Percentiles rank a stretch among this genome's conserved stretches.
phyloP scores from a whole-genome alignment of 2,329 filamentous ascomycete species.

The Microcera coccophila region DNA sequence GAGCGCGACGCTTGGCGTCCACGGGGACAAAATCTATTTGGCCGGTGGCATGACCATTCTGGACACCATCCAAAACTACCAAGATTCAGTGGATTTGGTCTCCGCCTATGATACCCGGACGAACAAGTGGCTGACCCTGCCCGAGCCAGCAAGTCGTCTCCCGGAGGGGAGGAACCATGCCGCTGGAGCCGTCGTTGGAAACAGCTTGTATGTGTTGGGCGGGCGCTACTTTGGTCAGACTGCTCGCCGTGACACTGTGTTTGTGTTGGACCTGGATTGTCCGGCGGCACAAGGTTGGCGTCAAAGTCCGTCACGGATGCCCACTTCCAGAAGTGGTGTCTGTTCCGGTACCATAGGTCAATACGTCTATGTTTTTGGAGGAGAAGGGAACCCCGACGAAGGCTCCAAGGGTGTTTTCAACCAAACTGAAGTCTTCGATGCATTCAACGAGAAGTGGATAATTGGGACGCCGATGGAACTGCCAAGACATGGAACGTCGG shows the following conservation, averaged over 20 bases:
- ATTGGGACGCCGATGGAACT: conserved; percentile 25
- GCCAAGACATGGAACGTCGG: conserved; percentile 34
- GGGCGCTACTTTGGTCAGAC: conserved; percentile 30
- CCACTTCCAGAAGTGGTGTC: conserved; percentile 34
- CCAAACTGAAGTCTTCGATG: conserved; percentile 31
- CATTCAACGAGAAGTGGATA: conserved; percentile 25
- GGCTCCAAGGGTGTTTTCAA: conserved; percentile 23
- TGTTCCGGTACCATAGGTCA: conserved; percentile 26
- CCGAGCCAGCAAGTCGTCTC: conserved; percentile 20
- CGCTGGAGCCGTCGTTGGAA: conserved; percentile 25
- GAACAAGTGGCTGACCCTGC: conserved; percentile 32
- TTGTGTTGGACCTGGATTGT: conserved; percentile 31
- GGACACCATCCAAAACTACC: conserved; percentile 9
- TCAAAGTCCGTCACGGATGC: conserved; percentile 30
- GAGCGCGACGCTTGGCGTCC: conserved; percentile 31
- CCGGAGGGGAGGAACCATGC: conserved; percentile 37
- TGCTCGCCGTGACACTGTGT: conserved; percentile 34
- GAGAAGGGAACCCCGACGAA: conserved; percentile 31
- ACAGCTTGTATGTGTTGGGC: conserved; percentile 35
- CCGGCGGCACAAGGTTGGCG: conserved; percentile 26
- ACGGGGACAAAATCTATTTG: conserved; percentile 31
- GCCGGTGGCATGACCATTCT: conserved; percentile 36
- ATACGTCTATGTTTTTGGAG: conserved; percentile 35
- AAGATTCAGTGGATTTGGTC: conserved; percentile 29
- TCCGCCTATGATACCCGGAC: conserved; percentile 32